Percentiles rank a stretch among this genome's conserved stretches.
Conservation (phyloP, 2,329 filamentous ascomycete genomes). For the Orbilia quercus region DNA sequence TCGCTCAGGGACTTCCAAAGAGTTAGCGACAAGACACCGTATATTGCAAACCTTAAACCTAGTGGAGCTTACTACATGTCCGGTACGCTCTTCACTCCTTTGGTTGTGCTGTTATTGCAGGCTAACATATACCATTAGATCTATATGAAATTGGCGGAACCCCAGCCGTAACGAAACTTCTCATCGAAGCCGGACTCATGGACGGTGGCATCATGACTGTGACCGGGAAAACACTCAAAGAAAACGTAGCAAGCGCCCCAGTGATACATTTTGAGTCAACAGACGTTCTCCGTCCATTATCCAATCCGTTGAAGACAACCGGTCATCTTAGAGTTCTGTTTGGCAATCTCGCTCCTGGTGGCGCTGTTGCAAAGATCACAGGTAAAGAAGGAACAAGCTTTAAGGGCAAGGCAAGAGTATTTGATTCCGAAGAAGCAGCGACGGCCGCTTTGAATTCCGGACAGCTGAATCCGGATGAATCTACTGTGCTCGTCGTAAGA, state of each 20-base stretch:
- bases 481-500: conserved; percentile 87
- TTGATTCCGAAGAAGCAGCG: conserved; percentile 84
- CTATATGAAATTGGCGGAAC: conserved; percentile 87
- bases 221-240: conserved; percentile 82
- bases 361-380: conserved; percentile 94
- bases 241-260: conserved; percentile 82
- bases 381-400: conserved; percentile 91
- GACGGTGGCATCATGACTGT: conserved; percentile 83
- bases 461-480: conserved; percentile 77
- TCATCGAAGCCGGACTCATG: conserved; percentile 79
- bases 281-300: conserved; percentile 81
- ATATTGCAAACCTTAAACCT: conserved; percentile 85
- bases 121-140: conserved; percentile 67
- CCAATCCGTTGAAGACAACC: conserved; percentile 84
- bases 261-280: conserved; percentile 69
- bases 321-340: conserved; percentile 89
- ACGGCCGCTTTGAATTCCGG: conserved; percentile 78
- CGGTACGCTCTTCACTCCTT: conserved; percentile 16
- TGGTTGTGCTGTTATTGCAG: not conserved
- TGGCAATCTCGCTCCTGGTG: conserved; percentile 87
- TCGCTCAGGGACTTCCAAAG: conserved; percentile 85
- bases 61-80: conserved; percentile 85
- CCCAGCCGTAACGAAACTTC: conserved; percentile 84
- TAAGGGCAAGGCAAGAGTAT: conserved; percentile 82
- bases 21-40: conserved; percentile 83